Evolutionary conservation across 2,329 filamentous ascomycete species (phyloP), one percentile per base, ranked within the genome.

Genomic region (Coleophoma cylindrospora): DNA sequence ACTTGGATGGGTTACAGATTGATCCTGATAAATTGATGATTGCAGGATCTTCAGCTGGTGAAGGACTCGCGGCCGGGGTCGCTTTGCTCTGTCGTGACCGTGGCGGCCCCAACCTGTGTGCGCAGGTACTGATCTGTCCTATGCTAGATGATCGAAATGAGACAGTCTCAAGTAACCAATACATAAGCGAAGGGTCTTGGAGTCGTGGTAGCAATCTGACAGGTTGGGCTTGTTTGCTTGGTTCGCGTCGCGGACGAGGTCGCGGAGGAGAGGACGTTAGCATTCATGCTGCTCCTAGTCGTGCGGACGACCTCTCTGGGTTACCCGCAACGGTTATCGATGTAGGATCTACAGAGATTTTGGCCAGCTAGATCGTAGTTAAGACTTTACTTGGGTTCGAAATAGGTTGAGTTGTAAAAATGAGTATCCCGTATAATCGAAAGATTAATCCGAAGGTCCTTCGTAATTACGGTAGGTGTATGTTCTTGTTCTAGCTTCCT

Each of bases 61-160:
- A 34, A 4, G 43, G 43, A 10, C 43, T 50, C 9, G 48, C 48
- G 17, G 44, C 44, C 6, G 44, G 17, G 15, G 17, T 37, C 13
- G 32, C 76, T 2, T 63, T 82, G 36, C 75, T 80, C 70, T 59
- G 57, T 2, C 61, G 66, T 32, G 67, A 70, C 52, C 57, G 57
- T 33, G 58, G 54, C 14, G 55, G 65, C 3, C 67, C 66, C 3
- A 60, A 59, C 19, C 54, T 71, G 7, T 63, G 66, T 13, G 68
- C 66, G 44, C 65, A 70, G 27, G 66, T 70, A 13, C 27, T 44
- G 21, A 19, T 44, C 12, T 44, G 41, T n/a, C 41, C 41, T 19
- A 44, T 44, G 41, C 27, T 44, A 22, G 41, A 44, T 44, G 41
- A 44, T 27, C 12, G 41, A 19, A 27, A 13, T 9, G 12, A 44